phyloP scores from a whole-genome alignment of 345 rosid species.

The Eucalyptus marginata region DNA sequence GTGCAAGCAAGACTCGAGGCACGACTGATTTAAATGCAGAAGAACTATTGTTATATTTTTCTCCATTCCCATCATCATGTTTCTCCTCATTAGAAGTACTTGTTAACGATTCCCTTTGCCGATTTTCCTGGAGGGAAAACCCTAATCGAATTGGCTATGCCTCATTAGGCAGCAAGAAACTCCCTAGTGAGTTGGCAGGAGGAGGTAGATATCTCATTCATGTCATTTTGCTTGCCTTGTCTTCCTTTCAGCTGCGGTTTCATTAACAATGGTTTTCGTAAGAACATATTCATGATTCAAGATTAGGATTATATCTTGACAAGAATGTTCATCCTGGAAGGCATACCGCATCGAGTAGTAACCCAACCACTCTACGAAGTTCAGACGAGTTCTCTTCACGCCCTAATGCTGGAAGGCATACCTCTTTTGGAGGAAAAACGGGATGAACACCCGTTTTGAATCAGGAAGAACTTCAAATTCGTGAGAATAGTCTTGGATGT shows the following conservation, averaged over 20 bases:
- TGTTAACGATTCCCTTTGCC: background rate
- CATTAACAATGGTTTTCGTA: background rate
- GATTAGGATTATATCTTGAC: background rate
- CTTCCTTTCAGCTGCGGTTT: background rate
- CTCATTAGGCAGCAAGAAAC: slow-evolving; percentile 32
- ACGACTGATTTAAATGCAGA: slow-evolving; percentile 70
- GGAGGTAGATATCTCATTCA: slow-evolving; percentile 17
- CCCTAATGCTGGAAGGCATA: slow-evolving; percentile 1
- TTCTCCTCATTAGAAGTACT: background rate
- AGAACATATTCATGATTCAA: background rate
- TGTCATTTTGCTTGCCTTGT: background rate
- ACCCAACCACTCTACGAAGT: background rate
- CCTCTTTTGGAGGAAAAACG: slow-evolving; percentile 10
- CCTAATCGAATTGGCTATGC: slow-evolving; percentile 85
- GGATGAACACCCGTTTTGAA: background rate
- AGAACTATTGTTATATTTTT: slow-evolving; percentile 47
- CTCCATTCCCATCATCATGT: background rate
- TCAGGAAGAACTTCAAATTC: slow-evolving; percentile 10
- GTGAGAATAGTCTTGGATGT: slow-evolving; percentile 3
- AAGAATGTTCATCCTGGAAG: slow-evolving; percentile 1
- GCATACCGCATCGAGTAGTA: slow-evolving; percentile 7
- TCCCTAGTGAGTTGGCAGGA: slow-evolving; percentile 2
- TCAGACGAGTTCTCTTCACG: slow-evolving; percentile 18
- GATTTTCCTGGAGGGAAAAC: slow-evolving; percentile 28
- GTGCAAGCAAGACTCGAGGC: slow-evolving; percentile 77